A percentile compares a stretch with the other conserved stretches of the same genome.
Conservation (phyloP, 2,329 filamentous ascomycete genomes). For the Penicillium nordicum region DNA sequence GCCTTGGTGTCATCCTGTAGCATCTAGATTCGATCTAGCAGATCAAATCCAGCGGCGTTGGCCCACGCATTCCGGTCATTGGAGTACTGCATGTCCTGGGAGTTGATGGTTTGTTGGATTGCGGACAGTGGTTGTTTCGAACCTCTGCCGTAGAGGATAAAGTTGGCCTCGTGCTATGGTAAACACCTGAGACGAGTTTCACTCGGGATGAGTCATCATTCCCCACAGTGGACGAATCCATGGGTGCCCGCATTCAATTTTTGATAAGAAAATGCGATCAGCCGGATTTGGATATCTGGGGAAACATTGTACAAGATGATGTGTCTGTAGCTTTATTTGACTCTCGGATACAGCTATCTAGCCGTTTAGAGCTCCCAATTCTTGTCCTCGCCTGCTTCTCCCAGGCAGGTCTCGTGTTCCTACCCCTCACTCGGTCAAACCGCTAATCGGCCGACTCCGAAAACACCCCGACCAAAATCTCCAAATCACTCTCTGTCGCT, state of each 20-base stretch:
- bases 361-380: neutral
- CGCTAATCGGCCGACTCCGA: slow-evolving; percentile 26
- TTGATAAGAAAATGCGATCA: slow-evolving; percentile 7
- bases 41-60: too few relatives aligned
- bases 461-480: slow-evolving; percentile 14
- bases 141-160: too few relatives aligned
- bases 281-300: slow-evolving; percentile 1
- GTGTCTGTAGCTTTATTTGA: neutral
- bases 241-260: slow-evolving; percentile 1
- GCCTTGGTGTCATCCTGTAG: too few relatives aligned
- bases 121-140: too few relatives aligned
- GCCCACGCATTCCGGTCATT: too few relatives aligned
- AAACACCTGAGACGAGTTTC: too few relatives aligned
- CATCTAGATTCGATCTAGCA: too few relatives aligned
- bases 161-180: too few relatives aligned
- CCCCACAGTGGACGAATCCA: slow-evolving; percentile 1
- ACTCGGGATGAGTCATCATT: slow-evolving; percentile 2
- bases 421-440: slow-evolving; percentile 23
- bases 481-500: slow-evolving; percentile 4
- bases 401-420: slow-evolving; percentile 14
- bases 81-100: too few relatives aligned
- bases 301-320: slow-evolving; percentile 1
- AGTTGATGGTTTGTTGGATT: too few relatives aligned
- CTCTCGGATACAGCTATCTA: neutral
- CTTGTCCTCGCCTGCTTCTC: neutral